Conservation (phyloP, 768 basidiomycete species). For the Lanmaoa pseudosensibilis region DNA sequence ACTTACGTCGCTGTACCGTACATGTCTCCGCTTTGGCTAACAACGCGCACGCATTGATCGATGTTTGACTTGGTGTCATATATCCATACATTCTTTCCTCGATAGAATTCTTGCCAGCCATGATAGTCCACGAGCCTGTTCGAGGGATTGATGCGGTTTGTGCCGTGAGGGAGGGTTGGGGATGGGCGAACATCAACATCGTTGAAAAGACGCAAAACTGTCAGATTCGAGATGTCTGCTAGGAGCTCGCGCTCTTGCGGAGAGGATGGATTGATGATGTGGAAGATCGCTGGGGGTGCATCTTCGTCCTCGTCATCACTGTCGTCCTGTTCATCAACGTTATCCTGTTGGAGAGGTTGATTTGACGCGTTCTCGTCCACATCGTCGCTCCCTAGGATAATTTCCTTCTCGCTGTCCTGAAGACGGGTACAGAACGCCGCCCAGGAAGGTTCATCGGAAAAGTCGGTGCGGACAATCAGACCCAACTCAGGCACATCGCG, state of each 20-base stretch:
- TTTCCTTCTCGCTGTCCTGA: constrained; percentile 57
- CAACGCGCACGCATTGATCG: constrained; percentile 68
- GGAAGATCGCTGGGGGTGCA: constrained; percentile 47
- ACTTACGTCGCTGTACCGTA: constrained; percentile 81
- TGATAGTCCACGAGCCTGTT: constrained; percentile 61
- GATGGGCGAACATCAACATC: constrained; percentile 64
- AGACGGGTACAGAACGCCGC: constrained; percentile 49
- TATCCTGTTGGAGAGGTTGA: constrained; percentile 17
- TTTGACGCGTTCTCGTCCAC: constrained; percentile 22
- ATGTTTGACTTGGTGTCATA: constrained; percentile 66
- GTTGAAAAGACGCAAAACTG: constrained; percentile 66
- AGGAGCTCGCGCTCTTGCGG: constrained; percentile 44
- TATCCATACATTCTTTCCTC: constrained; percentile 69
- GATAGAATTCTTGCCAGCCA: constrained; percentile 74
- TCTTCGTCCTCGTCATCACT: constrained; percentile 31
- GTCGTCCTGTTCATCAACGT: constrained; percentile 19
- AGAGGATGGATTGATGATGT: constrained; percentile 48
- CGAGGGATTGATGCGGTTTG: constrained; percentile 46
- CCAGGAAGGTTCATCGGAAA: constrained; percentile 68
- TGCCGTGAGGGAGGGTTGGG: constrained; percentile 46
- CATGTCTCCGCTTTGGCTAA: constrained; percentile 58
- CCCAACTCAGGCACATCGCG: constrained; percentile 53
- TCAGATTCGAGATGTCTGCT: constrained; percentile 58
- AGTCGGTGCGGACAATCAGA: constrained; percentile 73
- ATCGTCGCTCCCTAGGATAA: constrained; percentile 34